A percentile compares a stretch with the other conserved stretches of the same genome.
Conservation (phyloP, 2,329 filamentous ascomycete genomes). For the Talaromyces sp. region DNA sequence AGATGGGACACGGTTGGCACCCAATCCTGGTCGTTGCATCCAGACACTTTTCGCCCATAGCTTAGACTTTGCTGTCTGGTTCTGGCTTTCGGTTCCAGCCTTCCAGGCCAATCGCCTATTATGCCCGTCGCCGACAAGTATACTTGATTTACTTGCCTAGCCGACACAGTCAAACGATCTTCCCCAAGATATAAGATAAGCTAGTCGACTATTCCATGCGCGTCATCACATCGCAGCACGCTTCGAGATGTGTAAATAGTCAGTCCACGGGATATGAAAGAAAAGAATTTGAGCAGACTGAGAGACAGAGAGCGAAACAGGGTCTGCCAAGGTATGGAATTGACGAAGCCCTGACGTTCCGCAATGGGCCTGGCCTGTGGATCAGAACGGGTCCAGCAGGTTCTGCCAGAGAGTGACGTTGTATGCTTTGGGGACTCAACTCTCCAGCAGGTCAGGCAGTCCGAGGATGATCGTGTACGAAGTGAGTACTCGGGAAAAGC, state of each 20-base stretch:
- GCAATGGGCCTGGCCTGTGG: not conserved
- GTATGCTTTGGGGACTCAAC: not conserved
- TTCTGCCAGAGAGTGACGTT: not conserved
- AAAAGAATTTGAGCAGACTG: no score
- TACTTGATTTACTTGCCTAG: no score
- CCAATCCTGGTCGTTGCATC: not conserved
- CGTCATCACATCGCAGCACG: no score
- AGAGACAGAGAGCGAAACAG: not conserved
- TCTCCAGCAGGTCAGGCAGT: no score
- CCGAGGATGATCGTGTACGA: no score
- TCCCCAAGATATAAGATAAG: no score
- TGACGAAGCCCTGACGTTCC: slow-evolving; percentile 12
- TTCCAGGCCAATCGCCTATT: slow-evolving; percentile 16
- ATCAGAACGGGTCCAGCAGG: not conserved
- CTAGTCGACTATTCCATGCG: no score
- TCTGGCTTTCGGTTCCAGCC: slow-evolving; percentile 4
- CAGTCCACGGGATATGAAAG: no score
- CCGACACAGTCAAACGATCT: not conserved
- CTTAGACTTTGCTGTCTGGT: not conserved
- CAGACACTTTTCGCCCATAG: not conserved
- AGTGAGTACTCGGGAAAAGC: no score
- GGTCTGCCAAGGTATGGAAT: not conserved
- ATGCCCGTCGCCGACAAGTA: not conserved
- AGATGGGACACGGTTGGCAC: not conserved
- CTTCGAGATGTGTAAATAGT: no score